Evolutionary conservation across 495 filamentous ascomycete genomes (phyloP).

Genomic region (Penicillium mononematosum): DNA sequence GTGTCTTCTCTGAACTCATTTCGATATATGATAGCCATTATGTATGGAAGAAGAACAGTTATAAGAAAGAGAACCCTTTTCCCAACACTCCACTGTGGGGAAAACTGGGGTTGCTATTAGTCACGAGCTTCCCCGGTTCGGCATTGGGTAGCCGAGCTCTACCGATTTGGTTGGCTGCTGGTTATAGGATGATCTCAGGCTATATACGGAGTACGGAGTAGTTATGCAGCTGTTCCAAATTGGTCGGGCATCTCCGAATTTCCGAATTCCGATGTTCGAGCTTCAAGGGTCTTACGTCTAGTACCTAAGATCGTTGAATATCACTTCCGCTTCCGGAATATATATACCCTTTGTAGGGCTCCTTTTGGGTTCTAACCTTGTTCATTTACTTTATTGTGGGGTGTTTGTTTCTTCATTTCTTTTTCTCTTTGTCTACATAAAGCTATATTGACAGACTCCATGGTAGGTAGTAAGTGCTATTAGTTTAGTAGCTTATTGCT

Average conservation of each 20-base stretch:
- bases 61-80: constrained; percentile 7
- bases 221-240: not conserved
- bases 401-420: too few relatives aligned
- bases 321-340: not conserved
- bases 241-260: constrained; percentile 3
- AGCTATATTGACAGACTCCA: too few relatives aligned
- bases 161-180: constrained; percentile 14
- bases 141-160: constrained; percentile 33
- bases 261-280: constrained; percentile 7
- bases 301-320: not conserved
- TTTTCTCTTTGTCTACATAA: too few relatives aligned
- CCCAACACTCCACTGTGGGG: constrained; percentile 15
- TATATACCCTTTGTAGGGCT: not conserved
- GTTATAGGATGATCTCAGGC: too few relatives aligned
- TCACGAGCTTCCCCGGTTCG: constrained; percentile 23
- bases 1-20: constrained; percentile 11
- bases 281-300: not conserved
- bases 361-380: not conserved
- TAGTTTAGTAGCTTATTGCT: not conserved
- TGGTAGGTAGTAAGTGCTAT: not conserved
- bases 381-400: not conserved
- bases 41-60: not conserved
- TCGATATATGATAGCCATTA: not conserved
- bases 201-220: too few relatives aligned
- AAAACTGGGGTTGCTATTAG: constrained; percentile 26